phyloP scores from a whole-genome alignment of 140 eudicot species.

The Anethum foeniculum region DNA sequence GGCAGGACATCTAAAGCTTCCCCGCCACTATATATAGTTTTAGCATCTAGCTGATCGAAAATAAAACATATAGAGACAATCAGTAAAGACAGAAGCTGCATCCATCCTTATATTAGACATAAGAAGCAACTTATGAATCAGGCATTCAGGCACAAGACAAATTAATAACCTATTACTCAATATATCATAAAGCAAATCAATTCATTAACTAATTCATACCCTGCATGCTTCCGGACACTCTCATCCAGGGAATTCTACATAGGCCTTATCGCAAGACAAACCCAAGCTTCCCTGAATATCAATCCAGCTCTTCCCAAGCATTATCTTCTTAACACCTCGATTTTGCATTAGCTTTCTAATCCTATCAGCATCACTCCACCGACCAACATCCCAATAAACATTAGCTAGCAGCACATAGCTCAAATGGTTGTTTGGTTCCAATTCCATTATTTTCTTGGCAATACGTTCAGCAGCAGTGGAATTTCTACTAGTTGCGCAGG shows the following conservation, averaged over 20 bases:
- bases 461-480: slow-evolving; percentile 58
- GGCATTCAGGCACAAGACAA: not conserved
- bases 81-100: not conserved
- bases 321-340: slow-evolving; percentile 55
- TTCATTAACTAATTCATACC: slow-evolving; percentile 26
- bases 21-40: slow-evolving; percentile 63
- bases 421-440: slow-evolving; percentile 62
- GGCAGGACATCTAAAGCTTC: slow-evolving; percentile 57
- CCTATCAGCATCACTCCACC: slow-evolving; percentile 54
- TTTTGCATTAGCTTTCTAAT: slow-evolving; percentile 54
- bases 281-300: slow-evolving; percentile 30
- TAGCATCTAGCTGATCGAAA: slow-evolving; percentile 46
- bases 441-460: slow-evolving; percentile 64
- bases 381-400: slow-evolving; percentile 55
- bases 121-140: not conserved
- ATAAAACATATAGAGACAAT: slow-evolving; percentile 4
- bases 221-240: slow-evolving; percentile 35
- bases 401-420: slow-evolving; percentile 73
- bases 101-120: not conserved
- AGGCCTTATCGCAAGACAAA: not conserved
- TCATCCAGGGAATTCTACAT: not conserved
- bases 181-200: not conserved
- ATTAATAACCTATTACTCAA: not conserved
- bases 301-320: slow-evolving; percentile 83
- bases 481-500: slow-evolving; percentile 47